phyloP scores from a whole-genome alignment of 2,329 filamentous ascomycete species.

The Epichloe coenophiala region DNA sequence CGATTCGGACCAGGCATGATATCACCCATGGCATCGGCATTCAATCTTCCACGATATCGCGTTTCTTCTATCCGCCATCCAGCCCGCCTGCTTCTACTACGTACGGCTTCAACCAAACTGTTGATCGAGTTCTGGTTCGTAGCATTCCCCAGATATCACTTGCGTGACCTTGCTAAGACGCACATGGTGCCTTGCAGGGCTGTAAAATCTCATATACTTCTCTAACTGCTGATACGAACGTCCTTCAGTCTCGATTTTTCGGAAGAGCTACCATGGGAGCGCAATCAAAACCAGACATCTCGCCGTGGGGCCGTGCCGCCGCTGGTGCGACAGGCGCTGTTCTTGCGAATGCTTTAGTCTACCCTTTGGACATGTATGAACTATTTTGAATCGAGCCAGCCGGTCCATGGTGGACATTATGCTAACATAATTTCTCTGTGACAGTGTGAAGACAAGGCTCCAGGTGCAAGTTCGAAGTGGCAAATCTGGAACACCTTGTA shows the following conservation, averaged over 20 bases:
- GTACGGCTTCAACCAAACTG: not conserved
- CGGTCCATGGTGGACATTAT: not conserved
- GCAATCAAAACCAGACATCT: constrained; percentile 57
- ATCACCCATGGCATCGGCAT: not conserved
- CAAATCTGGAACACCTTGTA: constrained; percentile 21
- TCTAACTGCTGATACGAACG: not conserved
- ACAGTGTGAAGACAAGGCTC: constrained; percentile 84
- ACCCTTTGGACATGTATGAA: constrained; percentile 88
- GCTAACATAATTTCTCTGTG: not conserved
- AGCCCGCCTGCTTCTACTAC: not conserved
- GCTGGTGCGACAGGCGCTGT: constrained; percentile 89
- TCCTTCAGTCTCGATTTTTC: not conserved
- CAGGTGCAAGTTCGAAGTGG: constrained; percentile 78
- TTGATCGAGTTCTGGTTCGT: not conserved
- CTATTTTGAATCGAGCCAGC: not conserved
- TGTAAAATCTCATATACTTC: not conserved
- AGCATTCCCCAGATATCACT: too few species aligned
- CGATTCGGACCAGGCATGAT: not conserved
- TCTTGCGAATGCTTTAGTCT: constrained; percentile 87
- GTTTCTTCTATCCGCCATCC: not conserved
- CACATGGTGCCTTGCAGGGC: not conserved
- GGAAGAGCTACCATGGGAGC: constrained; percentile 28
- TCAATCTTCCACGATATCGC: not conserved
- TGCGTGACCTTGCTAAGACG: not conserved
- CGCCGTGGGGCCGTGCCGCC: constrained; percentile 85